phyloP scores from a whole-genome alignment of 306 rosid genomes.

The Rosa rugosa region DNA sequence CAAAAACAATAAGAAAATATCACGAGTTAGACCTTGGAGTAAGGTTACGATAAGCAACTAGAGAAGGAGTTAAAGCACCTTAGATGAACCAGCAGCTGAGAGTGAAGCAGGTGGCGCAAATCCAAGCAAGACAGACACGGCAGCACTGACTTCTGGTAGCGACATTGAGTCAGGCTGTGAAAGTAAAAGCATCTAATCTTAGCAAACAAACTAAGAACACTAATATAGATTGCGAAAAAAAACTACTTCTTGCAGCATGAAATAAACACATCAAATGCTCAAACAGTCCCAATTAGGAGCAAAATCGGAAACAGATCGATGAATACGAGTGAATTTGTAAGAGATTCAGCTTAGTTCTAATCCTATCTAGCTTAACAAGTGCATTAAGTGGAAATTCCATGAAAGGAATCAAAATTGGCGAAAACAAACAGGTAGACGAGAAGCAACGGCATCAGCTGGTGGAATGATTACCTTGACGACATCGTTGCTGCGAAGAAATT shows the following conservation, averaged over 20 bases:
- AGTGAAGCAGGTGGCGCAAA: slow-evolving; percentile 70
- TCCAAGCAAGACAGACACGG: slow-evolving; percentile 86
- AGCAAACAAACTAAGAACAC: background rate
- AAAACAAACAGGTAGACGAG: background rate
- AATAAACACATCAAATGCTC: no score
- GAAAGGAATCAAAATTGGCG: background rate
- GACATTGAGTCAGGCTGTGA: slow-evolving; percentile 59
- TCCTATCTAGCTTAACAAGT: background rate
- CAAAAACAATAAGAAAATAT: slow-evolving; percentile 25
- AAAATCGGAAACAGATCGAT: background rate
- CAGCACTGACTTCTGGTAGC: slow-evolving; percentile 71
- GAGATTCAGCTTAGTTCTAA: background rate
- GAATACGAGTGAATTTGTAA: background rate
- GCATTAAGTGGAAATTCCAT: background rate
- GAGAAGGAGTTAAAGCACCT: slow-evolving; percentile 49
- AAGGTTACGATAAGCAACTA: slow-evolving; percentile 8
- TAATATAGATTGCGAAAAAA: background rate
- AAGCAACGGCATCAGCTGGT: background rate
- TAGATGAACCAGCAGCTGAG: slow-evolving; percentile 70
- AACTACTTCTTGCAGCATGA: no score
- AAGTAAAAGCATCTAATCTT: slow-evolving; percentile 10
- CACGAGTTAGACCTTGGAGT: slow-evolving; percentile 24
- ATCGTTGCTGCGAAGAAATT: slow-evolving; percentile 42
- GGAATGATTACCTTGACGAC: slow-evolving; percentile 35
- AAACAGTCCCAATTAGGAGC: no score